Base-by-base conservation (phyloP, 179 eudicot genomes). In the Beta lomatogona region DNA sequence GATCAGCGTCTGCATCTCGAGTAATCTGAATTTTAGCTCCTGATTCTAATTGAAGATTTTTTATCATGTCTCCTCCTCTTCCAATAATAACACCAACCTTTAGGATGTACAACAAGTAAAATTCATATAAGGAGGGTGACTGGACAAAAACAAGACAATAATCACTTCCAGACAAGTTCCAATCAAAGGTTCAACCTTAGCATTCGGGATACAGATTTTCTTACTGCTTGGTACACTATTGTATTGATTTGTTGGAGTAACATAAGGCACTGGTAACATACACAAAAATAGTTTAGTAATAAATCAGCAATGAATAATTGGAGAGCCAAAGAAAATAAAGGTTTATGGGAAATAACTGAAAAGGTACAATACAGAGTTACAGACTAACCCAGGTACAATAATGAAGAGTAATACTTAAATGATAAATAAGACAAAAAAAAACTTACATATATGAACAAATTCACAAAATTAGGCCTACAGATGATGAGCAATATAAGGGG, bases 11-110 rank as follows among this genome's bases (percentile, higher is more conserved):
- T 75, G 89, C 82, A 82, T 95, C 99, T 69, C 97, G 86, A 14
- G 99, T 92, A 45, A 94, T 93, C 88, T 95, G 99, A 70, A 95
- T 94, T 86, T 88, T 88, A 13, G 99, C 98, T 57, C 97, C 99
- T 13, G 99, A 95, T 19, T 90, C 92, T 36, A 82, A 81, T 80
- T 95, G 98, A 79, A 95, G 94, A 69, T 90, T 90, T 84, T 95
- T 94, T 50, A 95, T 95, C 82, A 93, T 94, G 71, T 95, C 99
- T 19, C 97, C 97, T 13, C 89, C 93, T 81, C 91, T 88, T 3
- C 97, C 97, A 74, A 95, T 95, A 61, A 95, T 95, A 71, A 95
- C 96, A 71, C 99, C 99, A 67, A 95, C 98, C 88, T 86, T 72
- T 19, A 77, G 65, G 9, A 55, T 54, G 31, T 28, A 55, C 15